Evolutionary conservation across 306 rosid species (phyloP).

Genomic region (Lotus japonicus): DNA sequence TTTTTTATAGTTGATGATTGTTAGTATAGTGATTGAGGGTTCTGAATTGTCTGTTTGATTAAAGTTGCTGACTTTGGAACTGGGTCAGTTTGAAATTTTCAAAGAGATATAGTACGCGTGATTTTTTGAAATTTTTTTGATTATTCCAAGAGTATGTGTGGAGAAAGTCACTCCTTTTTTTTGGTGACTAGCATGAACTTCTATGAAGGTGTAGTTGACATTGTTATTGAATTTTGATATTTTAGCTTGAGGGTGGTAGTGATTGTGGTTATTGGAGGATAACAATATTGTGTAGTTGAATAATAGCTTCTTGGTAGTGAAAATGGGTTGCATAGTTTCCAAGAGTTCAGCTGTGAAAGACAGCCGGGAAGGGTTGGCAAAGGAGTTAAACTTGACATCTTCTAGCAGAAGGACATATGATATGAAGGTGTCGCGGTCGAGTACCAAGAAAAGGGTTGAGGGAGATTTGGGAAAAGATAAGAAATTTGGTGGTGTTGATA

Average conservation of each 20-base stretch:
- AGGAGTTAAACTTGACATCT: conserved; percentile 25
- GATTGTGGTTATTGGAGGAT: conserved; percentile 9
- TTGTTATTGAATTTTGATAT: not conserved
- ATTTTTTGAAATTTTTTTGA: not conserved
- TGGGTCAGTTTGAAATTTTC: conserved; percentile 27
- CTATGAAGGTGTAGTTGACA: conserved; percentile 19
- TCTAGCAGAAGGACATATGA: conserved; percentile 32
- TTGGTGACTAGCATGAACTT: conserved; percentile 25
- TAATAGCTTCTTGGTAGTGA: conserved; percentile 17
- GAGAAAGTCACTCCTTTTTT: too few relatives aligned
- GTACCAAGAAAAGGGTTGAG: conserved; percentile 52
- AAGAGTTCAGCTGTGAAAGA: conserved; percentile 66
- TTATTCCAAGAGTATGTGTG: conserved; percentile 1
- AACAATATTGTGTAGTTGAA: not conserved
- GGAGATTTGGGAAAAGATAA: conserved; percentile 37
- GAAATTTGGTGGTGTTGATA: conserved; percentile 30
- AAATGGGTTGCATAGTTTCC: conserved; percentile 66
- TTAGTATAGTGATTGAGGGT: not conserved
- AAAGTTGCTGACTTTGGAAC: conserved; percentile 22
- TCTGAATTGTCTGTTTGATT: conserved; percentile 24
- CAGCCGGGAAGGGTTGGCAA: conserved; percentile 43
- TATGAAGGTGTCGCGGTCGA: conserved; percentile 29
- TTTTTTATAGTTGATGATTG: not conserved
- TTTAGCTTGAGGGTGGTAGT: not conserved
- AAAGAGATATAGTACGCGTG: not conserved